These are phyloP conservation scores for Termitomyces sp. DNA, from an alignment of 768 basidiomycete genomes.

Conservation along the genomic window DNA sequence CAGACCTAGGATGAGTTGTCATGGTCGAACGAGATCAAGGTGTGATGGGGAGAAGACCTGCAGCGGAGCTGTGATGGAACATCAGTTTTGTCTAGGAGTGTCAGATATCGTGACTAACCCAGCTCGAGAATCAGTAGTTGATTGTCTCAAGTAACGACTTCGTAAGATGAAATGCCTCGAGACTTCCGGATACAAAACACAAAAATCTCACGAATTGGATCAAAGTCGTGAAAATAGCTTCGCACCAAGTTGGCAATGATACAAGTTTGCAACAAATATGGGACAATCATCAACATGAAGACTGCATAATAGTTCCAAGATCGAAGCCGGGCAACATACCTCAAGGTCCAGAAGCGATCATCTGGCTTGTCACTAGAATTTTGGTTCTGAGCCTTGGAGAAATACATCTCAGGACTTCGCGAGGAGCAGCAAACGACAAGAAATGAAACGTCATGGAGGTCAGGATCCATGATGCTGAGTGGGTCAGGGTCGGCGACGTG, in stretches of 20 bases:
- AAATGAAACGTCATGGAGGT: slow-evolving; percentile 69
- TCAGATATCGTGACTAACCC: neutral
- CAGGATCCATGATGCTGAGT: slow-evolving; percentile 86
- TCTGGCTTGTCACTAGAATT: too few relatives aligned
- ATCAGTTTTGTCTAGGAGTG: neutral
- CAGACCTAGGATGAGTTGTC: slow-evolving; percentile 61
- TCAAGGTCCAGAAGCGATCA: too few relatives aligned
- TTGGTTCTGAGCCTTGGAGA: too few relatives aligned
- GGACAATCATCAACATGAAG: neutral
- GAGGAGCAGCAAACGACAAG: too few relatives aligned
- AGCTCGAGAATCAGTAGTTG: slow-evolving; percentile 1
- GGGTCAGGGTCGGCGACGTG: slow-evolving; percentile 95
- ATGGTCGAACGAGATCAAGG: slow-evolving; percentile 77
- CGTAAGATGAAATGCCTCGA: slow-evolving; percentile 1
- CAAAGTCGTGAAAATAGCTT: neutral
- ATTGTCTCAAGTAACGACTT: neutral
- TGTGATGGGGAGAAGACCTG: slow-evolving; percentile 67
- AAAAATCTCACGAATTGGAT: slow-evolving; percentile 6
- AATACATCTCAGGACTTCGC: too few relatives aligned
- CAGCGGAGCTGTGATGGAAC: slow-evolving; percentile 50
- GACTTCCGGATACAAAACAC: slow-evolving; percentile 2
- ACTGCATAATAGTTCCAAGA: too few relatives aligned
- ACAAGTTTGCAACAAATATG: slow-evolving; percentile 4
- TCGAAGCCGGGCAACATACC: too few relatives aligned
- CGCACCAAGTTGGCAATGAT: slow-evolving; percentile 6